Evolutionary conservation across 805 yeast species (phyloP), one percentile per base, ranked within the genome.

Genomic region (Cyberlindnera amylophila): DNA sequence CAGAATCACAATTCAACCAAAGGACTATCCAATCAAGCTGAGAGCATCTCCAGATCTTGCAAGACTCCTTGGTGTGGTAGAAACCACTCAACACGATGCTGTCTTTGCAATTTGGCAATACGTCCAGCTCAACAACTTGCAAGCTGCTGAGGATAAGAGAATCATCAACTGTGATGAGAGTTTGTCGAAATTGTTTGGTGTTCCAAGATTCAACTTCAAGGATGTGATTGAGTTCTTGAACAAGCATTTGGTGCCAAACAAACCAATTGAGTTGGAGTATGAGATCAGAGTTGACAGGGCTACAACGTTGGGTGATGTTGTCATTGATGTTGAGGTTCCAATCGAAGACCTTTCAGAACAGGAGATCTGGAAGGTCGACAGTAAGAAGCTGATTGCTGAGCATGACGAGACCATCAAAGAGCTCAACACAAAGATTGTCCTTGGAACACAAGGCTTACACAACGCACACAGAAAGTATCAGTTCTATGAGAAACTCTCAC

Each of bases 41-140:
- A 76, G 74, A 54, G 72, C 88, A 33, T 75, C 85, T 15, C 78
- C 81, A 10, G 81, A 74, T 51, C 63, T 93, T 62, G 70, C 90
- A 4, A 73, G 76, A 39, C 70, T 93, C 35, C 67, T 88, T 26
- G 97, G 97, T 17, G 72, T 78, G 28, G 67, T 71, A 21, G 95
- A 87, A 59, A 82, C 86, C 26, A 82, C 95, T 5, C 89, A 89
- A 59, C 95, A 91, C 45, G 96, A 87, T 42, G 79, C 87, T 35
- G 82, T 86, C 34, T 89, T 78, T 53, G 74, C 80, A 10, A 62
- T 87, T 29, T 88, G 95, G 88, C 88, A 84, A 61, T 88, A 87
- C 58, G 74, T 79, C 15, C 76, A 84, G 52, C 75, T 76, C 61
- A 84, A 84, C 59, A 75, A 79, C 49, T 65, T 87, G 42, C 77